Conservation (phyloP, 2,329 filamentous ascomycete genomes). For the Fusarium hostae region DNA sequence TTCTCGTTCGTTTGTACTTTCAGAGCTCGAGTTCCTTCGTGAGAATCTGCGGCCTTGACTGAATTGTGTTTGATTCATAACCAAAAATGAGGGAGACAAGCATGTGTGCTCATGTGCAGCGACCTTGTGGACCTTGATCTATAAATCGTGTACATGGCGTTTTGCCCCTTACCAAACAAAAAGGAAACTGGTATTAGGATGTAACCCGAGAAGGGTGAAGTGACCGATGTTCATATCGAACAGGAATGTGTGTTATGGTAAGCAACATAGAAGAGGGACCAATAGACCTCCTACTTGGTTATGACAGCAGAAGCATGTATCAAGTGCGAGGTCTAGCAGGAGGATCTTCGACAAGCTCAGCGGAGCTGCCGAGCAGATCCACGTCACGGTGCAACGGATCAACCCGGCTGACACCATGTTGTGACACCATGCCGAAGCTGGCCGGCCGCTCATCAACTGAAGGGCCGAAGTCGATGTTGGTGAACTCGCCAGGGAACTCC, state of each 20-base stretch:
- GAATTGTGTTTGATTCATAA: slow-evolving; percentile 10
- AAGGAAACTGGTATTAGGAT: slow-evolving; percentile 33
- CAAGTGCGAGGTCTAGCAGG: slow-evolving; percentile 40
- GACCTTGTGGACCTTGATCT: slow-evolving; percentile 34
- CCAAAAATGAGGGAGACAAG: slow-evolving; percentile 21
- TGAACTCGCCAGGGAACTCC: slow-evolving; percentile 59
- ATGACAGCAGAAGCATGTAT: slow-evolving; percentile 3
- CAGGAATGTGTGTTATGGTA: not conserved
- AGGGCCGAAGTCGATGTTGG: slow-evolving; percentile 53
- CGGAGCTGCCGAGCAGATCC: slow-evolving; percentile 63
- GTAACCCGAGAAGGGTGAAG: slow-evolving; percentile 8
- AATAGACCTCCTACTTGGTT: not conserved
- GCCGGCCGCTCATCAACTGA: slow-evolving; percentile 60
- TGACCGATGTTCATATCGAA: not conserved
- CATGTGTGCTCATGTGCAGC: slow-evolving; percentile 26
- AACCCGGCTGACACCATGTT: slow-evolving; percentile 66
- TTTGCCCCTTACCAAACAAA: slow-evolving; percentile 14
- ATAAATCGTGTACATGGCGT: slow-evolving; percentile 41
- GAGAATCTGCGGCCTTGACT: slow-evolving; percentile 23
- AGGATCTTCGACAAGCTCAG: slow-evolving; percentile 65
- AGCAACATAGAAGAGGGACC: not conserved
- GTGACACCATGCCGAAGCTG: slow-evolving; percentile 67
- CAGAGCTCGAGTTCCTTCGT: slow-evolving; percentile 18
- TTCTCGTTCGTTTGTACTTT: slow-evolving; percentile 27
- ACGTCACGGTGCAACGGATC: slow-evolving; percentile 58